Conservation (phyloP, 2,329 filamentous ascomycete genomes). For the Fusarium sp. region DNA sequence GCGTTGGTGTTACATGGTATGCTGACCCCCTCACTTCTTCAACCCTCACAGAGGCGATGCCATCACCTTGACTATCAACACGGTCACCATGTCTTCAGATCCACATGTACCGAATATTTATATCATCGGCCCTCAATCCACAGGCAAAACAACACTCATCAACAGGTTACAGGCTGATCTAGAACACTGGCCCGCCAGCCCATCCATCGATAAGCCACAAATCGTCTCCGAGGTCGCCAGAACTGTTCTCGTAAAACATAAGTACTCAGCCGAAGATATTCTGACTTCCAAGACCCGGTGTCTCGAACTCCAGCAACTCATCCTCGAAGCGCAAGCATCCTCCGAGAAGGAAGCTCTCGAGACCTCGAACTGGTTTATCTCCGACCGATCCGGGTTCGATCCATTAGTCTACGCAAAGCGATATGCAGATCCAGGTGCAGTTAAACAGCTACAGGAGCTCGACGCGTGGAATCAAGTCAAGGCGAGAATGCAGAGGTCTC, state of each 20-base stretch:
- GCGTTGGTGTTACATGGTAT: not conserved
- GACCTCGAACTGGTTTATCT: constrained; percentile 47
- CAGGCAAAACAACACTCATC: constrained; percentile 55
- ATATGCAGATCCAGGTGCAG: constrained; percentile 42
- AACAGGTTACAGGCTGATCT: constrained; percentile 43
- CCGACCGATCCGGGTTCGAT: constrained; percentile 54
- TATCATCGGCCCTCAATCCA: constrained; percentile 55
- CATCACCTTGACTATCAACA: rapidly evolving
- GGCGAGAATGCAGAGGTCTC: constrained; percentile 43
- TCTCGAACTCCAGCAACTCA: constrained; percentile 48
- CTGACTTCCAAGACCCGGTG: constrained; percentile 38
- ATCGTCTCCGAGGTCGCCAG: constrained; percentile 51
- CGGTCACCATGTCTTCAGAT: not conserved
- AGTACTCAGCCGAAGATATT: constrained; percentile 48
- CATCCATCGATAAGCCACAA: constrained; percentile 11
- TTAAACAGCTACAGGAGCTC: constrained; percentile 20
- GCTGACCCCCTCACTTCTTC: not conserved
- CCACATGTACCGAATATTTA: constrained; percentile 42
- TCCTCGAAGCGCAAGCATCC: constrained; percentile 47
- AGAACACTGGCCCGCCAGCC: not conserved
- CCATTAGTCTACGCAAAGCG: constrained; percentile 50
- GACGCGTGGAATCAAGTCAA: constrained; percentile 43
- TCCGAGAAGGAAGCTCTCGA: constrained; percentile 40
- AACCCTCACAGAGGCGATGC: too few relatives aligned
- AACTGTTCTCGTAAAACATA: constrained; percentile 43